Conservation (phyloP, 768 basidiomycete genomes). For the Leccinum variicolor region DNA sequence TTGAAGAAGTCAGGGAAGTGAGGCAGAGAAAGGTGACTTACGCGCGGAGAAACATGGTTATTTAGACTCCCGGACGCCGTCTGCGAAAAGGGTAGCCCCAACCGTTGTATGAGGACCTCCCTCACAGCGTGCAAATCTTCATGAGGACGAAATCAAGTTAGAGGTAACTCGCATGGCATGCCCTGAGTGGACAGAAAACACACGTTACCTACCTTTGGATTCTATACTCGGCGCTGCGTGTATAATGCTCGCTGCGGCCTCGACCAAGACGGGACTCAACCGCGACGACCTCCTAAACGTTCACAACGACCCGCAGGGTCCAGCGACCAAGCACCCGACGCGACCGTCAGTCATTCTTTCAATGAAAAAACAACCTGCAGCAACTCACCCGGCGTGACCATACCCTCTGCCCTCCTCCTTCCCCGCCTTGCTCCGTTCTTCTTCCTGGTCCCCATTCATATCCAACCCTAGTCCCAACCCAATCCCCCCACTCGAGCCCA, state of each 20-base stretch:
- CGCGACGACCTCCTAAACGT: constrained; percentile 28
- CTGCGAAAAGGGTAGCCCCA: constrained; percentile 56
- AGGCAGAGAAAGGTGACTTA: constrained; percentile 20
- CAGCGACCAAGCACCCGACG: constrained; percentile 1
- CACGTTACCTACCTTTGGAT: constrained; percentile 48
- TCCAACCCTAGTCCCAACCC: constrained; percentile 3
- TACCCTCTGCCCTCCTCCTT: constrained; percentile 10
- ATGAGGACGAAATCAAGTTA: not conserved
- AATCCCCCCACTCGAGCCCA: constrained; percentile 33
- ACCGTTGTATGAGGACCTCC: constrained; percentile 49
- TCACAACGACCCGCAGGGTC: not conserved
- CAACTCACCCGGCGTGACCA: constrained; percentile 31
- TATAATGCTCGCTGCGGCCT: constrained; percentile 69
- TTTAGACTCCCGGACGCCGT: constrained; percentile 51
- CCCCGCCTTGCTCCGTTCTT: not conserved
- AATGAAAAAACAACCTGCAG: not conserved
- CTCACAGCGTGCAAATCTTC: constrained; percentile 58
- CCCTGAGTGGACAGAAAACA: not conserved
- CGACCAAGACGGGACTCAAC: constrained; percentile 51
- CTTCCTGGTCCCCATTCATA: not conserved
- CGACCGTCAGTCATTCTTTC: constrained; percentile 2
- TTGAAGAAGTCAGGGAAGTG: not conserved
- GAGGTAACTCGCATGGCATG: not conserved
- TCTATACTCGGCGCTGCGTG: constrained; percentile 54
- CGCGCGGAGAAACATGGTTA: constrained; percentile 52